phyloP scores from a whole-genome alignment of 225 moss, liverwort and hornwort genomes.

The Polytrichum formosum region DNA sequence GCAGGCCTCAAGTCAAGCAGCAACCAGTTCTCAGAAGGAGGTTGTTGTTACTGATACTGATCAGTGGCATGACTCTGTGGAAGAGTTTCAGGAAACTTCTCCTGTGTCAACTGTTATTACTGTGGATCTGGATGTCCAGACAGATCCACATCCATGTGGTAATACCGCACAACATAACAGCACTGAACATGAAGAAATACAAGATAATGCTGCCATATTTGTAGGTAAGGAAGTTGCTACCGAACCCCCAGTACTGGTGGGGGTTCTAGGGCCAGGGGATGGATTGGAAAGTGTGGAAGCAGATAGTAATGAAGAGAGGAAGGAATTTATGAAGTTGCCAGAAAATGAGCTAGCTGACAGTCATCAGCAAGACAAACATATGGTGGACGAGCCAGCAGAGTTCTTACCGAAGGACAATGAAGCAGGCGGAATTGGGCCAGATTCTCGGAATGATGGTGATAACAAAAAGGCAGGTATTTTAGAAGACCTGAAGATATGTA shows the following conservation, averaged over 20 bases:
- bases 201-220: constrained; percentile 1
- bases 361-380: background rate
- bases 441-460: background rate
- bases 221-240: background rate
- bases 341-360: constrained; percentile 6
- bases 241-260: constrained; percentile 1
- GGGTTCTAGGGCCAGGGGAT: constrained; percentile 4
- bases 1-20: constrained; percentile 2
- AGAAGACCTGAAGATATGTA: background rate
- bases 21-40: constrained; percentile 7
- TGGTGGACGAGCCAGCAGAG: constrained; percentile 19
- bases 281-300: constrained; percentile 16
- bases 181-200: constrained; percentile 1
- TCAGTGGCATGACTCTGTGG: constrained; percentile 29
- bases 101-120: constrained; percentile 9
- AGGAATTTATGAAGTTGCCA: background rate
- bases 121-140: constrained; percentile 1
- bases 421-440: constrained; percentile 6
- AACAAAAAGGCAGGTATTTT: background rate
- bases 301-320: constrained; percentile 3
- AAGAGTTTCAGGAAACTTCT: constrained; percentile 17
- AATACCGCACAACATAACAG: background rate
- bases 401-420: constrained; percentile 5
- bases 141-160: background rate
- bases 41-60: constrained; percentile 14